Percentiles rank a stretch among this genome's conserved stretches.
Evolutionary conservation across 768 basidiomycete species (phyloP).

Genomic region (Psilocybe azurescens): DNA sequence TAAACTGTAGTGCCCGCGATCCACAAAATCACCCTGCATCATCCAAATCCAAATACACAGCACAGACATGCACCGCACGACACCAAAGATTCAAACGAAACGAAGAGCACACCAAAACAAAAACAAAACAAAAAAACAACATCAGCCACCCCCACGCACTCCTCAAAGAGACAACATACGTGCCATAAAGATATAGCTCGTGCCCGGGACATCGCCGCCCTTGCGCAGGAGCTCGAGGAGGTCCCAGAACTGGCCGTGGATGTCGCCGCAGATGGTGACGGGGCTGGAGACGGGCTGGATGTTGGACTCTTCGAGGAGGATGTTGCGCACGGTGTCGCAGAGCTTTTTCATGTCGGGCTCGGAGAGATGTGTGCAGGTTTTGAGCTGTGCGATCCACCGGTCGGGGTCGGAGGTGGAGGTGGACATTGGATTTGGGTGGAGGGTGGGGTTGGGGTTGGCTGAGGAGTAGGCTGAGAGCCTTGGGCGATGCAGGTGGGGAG

Average conservation of each 20-base stretch:
- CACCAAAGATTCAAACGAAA: too few relatives aligned
- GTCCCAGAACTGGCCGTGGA: slow-evolving; percentile 99
- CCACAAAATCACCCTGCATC: slow-evolving; percentile 93
- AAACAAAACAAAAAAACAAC: too few relatives aligned
- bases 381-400: slow-evolving; percentile 90
- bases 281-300: slow-evolving; percentile 95
- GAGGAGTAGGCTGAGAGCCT: too few relatives aligned
- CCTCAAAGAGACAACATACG: slow-evolving; percentile 50
- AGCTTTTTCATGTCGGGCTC: slow-evolving; percentile 94
- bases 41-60: not conserved
- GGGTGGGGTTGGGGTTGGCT: too few relatives aligned
- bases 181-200: slow-evolving; percentile 97
- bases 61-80: too few relatives aligned
- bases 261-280: slow-evolving; percentile 95
- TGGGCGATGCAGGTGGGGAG: too few relatives aligned
- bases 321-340: slow-evolving; percentile 86
- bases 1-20: slow-evolving; percentile 93
- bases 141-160: slow-evolving; percentile 12
- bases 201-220: slow-evolving; percentile 84
- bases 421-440: not conserved
- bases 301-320: slow-evolving; percentile 96
- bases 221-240: slow-evolving; percentile 87
- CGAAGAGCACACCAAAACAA: too few relatives aligned
- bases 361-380: slow-evolving; percentile 84
- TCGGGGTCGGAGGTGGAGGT: slow-evolving; percentile 46